Base-by-base conservation (phyloP, 129 eudicot species). In the Daucus carota region DNA sequence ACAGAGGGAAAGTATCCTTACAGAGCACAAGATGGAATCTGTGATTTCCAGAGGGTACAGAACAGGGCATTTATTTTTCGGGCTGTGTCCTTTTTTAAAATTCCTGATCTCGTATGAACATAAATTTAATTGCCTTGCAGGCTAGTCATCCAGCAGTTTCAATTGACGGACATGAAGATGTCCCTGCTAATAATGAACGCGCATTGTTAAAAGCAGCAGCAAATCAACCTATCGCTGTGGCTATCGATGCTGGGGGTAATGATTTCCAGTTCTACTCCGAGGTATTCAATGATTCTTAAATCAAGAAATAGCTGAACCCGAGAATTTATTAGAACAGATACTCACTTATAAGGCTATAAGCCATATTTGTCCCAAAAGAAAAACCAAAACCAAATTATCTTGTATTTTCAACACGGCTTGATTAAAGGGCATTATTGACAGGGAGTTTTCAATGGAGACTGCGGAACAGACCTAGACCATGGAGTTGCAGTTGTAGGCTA, bases 211-310 rank as follows among this genome's bases (percentile, higher is more conserved):
- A 90, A 87, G 98, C 96, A 60, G 96, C 80, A 54, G 96, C 95
- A 17, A 75, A 88, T 74, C 98, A 93, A 82, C 96, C 96, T 33
- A 74, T 87, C 6, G 63, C 96, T n/a, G 98, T 93, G 14, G 95
- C 96, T 46, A 88, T 93, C 28, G 98, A 93, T 57, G 98, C 98
- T 11, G 90, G 88, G 26, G 89, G 87, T 48, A 67, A 73, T 3
- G 92, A 88, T 84, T 88, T 93, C 77, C 98, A 90, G 87, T 93
- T 93, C 90, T 93, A 93, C 77, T 83, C 87, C 0, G 95, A 93
- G 98, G 98, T 93, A 88, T 75, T 31, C 20, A 63, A 15, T 29
- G 14, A 63, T 63, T 20, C 22, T 29, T 1, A 29, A 12, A 20
- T 70, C 14, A 32, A 28, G 42, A 8, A 57, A 6, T 42, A 24